phyloP scores from a whole-genome alignment of 192 early-diverging fungal genomes.

The Backusella sp. region DNA sequence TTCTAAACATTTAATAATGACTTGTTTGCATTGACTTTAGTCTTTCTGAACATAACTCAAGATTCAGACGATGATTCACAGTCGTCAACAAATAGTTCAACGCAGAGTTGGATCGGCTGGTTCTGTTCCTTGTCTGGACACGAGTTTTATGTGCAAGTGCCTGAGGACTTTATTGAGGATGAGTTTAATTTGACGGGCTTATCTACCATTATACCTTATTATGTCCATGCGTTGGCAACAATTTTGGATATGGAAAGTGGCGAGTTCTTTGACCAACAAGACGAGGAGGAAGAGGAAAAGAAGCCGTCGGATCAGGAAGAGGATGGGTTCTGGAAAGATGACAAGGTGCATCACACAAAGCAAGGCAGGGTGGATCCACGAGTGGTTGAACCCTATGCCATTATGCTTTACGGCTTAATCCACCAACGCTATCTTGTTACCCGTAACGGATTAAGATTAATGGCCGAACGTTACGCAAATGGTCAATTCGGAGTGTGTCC shows the following conservation, averaged over 20 bases:
- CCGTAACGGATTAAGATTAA: conserved; percentile 77
- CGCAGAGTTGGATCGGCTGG: conserved; percentile 65
- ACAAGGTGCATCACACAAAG: not conserved
- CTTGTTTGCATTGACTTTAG: not conserved
- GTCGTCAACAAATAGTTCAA: conserved; percentile 5
- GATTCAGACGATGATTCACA: conserved; percentile 17
- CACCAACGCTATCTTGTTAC: conserved; percentile 92
- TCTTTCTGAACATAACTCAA: not conserved
- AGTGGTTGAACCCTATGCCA: conserved; percentile 75
- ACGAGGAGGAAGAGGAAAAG: not conserved
- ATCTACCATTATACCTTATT: conserved; percentile 73
- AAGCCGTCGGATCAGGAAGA: conserved; percentile 8
- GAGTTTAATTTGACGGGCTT: conserved; percentile 98
- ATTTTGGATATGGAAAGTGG: conserved; percentile 79
- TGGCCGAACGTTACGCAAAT: conserved; percentile 76
- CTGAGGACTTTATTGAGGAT: conserved; percentile 86
- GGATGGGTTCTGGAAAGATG: conserved; percentile 31
- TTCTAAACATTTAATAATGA: conserved; percentile 3
- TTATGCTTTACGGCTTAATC: conserved; percentile 91
- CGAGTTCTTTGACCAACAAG: conserved; percentile 21
- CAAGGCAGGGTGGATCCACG: conserved; percentile 5
- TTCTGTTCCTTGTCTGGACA: conserved; percentile 72
- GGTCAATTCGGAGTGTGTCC: conserved; percentile 78
- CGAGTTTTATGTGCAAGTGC: conserved; percentile 75
- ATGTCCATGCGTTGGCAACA: conserved; percentile 88